Conservation (phyloP, 2,329 filamentous ascomycete species). For the Aspergillus fischeri region DNA sequence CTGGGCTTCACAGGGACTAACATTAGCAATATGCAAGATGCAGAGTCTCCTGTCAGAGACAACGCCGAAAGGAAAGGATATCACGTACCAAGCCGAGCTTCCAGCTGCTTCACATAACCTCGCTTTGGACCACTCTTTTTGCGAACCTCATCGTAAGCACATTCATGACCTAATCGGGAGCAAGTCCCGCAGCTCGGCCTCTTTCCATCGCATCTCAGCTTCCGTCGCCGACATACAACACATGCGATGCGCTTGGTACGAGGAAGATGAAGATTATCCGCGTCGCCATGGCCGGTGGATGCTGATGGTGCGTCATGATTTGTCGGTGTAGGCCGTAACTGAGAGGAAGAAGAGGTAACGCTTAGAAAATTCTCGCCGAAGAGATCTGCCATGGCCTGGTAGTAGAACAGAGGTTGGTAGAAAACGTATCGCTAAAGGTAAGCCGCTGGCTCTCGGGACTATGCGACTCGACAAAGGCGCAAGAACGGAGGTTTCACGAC, state of each 20-base stretch:
- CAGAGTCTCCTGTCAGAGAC: constrained; percentile 1
- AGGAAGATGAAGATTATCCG: constrained; percentile 57
- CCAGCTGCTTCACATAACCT: constrained; percentile 89
- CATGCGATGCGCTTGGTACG: constrained; percentile 93
- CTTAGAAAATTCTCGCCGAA: constrained; percentile 56
- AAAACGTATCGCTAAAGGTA: not conserved
- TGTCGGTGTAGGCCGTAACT: constrained; percentile 11
- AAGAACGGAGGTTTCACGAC: constrained; percentile 6
- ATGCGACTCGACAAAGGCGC: not conserved
- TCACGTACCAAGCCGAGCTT: constrained; percentile 77
- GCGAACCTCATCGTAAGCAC: constrained; percentile 85
- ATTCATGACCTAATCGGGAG: constrained; percentile 77
- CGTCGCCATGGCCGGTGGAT: constrained; percentile 37
- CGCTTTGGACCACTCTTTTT: constrained; percentile 93
- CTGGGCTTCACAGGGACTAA: constrained; percentile 59
- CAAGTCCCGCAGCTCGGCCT: constrained; percentile 87
- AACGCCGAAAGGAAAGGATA: not conserved
- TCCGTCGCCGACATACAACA: constrained; percentile 87
- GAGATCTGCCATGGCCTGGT: constrained; percentile 42
- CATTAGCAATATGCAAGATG: constrained; percentile 7
- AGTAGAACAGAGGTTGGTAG: constrained; percentile 3
- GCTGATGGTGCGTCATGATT: constrained; percentile 17
- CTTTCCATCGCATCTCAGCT: constrained; percentile 81
- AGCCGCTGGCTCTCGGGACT: not conserved
- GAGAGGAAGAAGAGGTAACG: constrained; percentile 25